A percentile compares a stretch with the other conserved stretches of the same genome.
phyloP scores from a whole-genome alignment of 768 basidiomycete species.

The Collybia nuda region DNA sequence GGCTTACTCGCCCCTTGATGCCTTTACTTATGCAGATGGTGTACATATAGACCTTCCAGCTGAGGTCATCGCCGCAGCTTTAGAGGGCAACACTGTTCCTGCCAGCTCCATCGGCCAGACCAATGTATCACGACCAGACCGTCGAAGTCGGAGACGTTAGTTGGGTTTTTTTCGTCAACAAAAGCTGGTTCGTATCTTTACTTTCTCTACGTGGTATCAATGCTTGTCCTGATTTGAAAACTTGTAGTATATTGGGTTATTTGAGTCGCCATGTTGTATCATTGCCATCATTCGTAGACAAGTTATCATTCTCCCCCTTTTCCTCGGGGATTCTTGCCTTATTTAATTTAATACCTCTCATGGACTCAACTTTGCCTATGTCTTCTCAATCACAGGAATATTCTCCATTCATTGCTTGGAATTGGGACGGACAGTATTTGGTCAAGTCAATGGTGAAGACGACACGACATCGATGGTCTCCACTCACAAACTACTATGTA shows the following conservation, averaged over 20 bases:
- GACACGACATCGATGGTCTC: no score
- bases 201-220: no score
- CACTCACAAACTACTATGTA: no score
- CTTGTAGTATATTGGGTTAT: neutral
- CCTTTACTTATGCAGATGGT: constrained; percentile 81
- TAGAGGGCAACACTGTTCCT: constrained; percentile 75
- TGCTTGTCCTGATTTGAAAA: no score
- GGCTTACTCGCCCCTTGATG: constrained; percentile 86
- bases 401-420: neutral
- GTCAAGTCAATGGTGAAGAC: no score
- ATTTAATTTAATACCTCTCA: neutral
- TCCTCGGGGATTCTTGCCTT: neutral
- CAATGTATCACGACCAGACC: constrained; percentile 45
- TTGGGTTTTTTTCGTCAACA: constrained; percentile 4
- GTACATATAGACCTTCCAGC: constrained; percentile 94
- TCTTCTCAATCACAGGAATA: constrained; percentile 1
- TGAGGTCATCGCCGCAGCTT: constrained; percentile 85
- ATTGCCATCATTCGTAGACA: neutral
- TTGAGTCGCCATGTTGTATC: neutral
- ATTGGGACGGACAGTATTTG: no score
- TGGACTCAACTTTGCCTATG: neutral
- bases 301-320: neutral
- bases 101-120: constrained; percentile 53
- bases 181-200: constrained; percentile 20
- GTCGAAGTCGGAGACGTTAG: constrained; percentile 58